These are phyloP conservation scores for Fusarium cyanostomum DNA, from an alignment of 2,329 filamentous ascomycete species.

Conservation along the genomic window DNA sequence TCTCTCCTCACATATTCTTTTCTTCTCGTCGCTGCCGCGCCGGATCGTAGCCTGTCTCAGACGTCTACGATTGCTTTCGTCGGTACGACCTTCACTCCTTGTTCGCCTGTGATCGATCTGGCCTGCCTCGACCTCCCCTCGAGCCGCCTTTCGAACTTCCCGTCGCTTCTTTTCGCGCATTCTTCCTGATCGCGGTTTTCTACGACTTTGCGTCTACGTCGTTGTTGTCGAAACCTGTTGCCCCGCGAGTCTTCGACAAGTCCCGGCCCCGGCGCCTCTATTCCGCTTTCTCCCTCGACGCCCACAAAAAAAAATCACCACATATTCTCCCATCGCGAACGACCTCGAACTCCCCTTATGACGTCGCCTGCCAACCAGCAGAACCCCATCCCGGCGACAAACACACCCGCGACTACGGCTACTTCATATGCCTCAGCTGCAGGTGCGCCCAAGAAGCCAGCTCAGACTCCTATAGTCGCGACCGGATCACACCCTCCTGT, in stretches of 20 bases:
- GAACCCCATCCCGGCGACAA: conserved; percentile 65
- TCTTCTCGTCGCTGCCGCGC: conserved; percentile 41
- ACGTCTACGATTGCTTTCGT: conserved; percentile 42
- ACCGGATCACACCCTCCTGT: conserved; percentile 64
- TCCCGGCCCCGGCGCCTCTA: conserved; percentile 37
- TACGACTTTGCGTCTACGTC: conserved; percentile 23
- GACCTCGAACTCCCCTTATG: conserved; percentile 57
- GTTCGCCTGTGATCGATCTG: conserved; percentile 37
- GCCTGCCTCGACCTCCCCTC: conserved; percentile 37
- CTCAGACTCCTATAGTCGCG: conserved; percentile 68
- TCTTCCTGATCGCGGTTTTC: conserved; percentile 24
- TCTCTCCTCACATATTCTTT: conserved; percentile 40
- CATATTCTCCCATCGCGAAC: conserved; percentile 44
- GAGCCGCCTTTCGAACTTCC: conserved; percentile 38
- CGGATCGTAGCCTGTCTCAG: conserved; percentile 47
- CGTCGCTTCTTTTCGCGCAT: conserved; percentile 38
- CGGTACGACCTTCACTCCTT: conserved; percentile 45
- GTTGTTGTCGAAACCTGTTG: conserved; percentile 29
- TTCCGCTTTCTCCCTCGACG: conserved; percentile 38
- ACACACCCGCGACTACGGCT: conserved; percentile 65
- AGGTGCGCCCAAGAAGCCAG: conserved; percentile 69
- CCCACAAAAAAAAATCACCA: conserved; percentile 38
- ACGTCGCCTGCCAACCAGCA: conserved; percentile 68
- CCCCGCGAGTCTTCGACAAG: conserved; percentile 39
- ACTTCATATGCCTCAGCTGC: conserved; percentile 74